Evolutionary conservation across 177 flowering plant species (phyloP), one percentile per base, ranked within the genome.

Genomic region (Vitis hybrid): DNA sequence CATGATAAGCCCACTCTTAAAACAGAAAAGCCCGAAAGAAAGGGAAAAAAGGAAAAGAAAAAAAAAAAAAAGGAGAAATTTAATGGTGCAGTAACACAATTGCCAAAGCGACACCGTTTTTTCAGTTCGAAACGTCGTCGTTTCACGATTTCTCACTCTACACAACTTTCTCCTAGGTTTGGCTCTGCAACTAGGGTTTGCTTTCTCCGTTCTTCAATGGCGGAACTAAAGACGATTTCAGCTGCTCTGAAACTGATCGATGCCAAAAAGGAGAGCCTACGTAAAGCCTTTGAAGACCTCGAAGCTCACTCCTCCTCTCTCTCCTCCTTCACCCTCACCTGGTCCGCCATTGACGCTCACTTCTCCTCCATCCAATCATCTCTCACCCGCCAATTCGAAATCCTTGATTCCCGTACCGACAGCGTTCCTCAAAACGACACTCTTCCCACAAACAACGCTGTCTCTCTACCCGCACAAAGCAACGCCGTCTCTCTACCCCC

Each of bases 331-430:
- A 64, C 79, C 55, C 79, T 92, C 83, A 68, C 81, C 54, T 92
- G 97, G 97, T 55, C 83, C 56, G 92, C 89, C 56, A 59, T 90
- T 65, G 92, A 91, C 22, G 64, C 82, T 10, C 84, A 91, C 83
- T 86, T 88, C 77, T 38, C 90, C 72, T 68, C 88, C 38, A 50
- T 88, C 71, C 84, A 89, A 11, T 61, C 71, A 67, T 61, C 76
- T 1, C 80, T 86, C 79, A 49, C 71, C 28, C 68, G 70, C 8
- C 77, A 73, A 13, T 81, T 81, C 72, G 33, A 62, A 11, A 66
- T 57, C 67, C 82, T 85, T 64, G 64, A 77, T 33, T 60, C 82
- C 58, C 47, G 47, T 5, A 38, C 47, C 47, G 47, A 8, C 47
- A 38, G 47, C 47, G 47, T 38, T 38, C 47, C 47, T 38, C 8